Evolutionary conservation across 352 stramenopile genomes (phyloP), one percentile per base, ranked within the genome.

Genomic region (Achlya hypogyna): DNA sequence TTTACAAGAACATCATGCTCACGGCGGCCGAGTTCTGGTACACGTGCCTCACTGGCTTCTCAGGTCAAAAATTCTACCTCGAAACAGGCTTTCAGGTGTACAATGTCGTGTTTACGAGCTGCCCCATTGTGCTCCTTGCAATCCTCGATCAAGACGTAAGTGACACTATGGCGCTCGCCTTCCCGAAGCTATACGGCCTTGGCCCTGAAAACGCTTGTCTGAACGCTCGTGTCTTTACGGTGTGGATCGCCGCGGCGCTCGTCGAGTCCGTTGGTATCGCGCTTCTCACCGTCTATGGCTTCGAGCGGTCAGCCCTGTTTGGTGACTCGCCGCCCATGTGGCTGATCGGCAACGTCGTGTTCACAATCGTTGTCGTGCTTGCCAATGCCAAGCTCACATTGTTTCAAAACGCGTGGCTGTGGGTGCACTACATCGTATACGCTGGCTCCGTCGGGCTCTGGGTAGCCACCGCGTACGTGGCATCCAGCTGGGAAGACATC

Each of bases 1-100:
- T 98, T 60, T 98, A 96, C 80, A 98, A 98, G 74, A 98, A 91
- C 65, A 90, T 93, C 45, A 65, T 91, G 9, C 86, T 89, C 53
- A 89, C 82, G 0, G 75, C 77, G 0, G 73, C 79, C 40, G 79
- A 93, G 68, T 93, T 85, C 62, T 90, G 78, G 79, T 90, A 86
- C 71, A 86, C 85, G 23, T 74, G 82, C 23, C 63, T 89, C 63
- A 88, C 75, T 47, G 85, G 80, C 1, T 91, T 91, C 47, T 92
- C 83, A 1, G 83, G 84, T 0, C 80, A 93, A 34, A 93, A 93
- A 35, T 91, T 94, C 60, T 94, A 88, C 69, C 67, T 94, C 0
- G 85, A 92, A 52, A 85, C 74, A 25, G 83, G 85, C 29, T 74
- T 89, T 9, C 83, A 92, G 62, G 60, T 92, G 16, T 94, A 92